Evolutionary conservation across 129 eudicot species (phyloP).

Genomic region (Mikania micrantha): DNA sequence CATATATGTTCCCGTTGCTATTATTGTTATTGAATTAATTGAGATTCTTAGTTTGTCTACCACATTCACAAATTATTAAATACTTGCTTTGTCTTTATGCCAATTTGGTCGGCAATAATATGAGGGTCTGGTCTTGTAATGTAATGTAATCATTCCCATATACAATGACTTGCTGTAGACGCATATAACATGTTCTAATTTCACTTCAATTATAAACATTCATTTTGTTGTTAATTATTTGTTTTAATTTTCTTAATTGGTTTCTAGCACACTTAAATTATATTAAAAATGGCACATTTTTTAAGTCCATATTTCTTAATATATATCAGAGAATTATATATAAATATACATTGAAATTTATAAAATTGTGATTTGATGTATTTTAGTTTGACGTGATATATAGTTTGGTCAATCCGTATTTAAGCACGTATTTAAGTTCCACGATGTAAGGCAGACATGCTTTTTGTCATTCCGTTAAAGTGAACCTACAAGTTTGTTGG

Average conservation of each 20-base stretch:
- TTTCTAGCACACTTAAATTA: constrained; percentile 3
- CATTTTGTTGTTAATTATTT: constrained; percentile 1
- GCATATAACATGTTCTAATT: constrained; percentile 22
- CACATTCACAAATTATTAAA: background rate
- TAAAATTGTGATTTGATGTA: background rate
- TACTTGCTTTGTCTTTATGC: constrained; percentile 3
- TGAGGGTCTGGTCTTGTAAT: constrained; percentile 23
- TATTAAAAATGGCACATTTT: too few relatives aligned
- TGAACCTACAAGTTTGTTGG: background rate
- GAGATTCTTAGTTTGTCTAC: constrained; percentile 1
- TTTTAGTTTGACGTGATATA: background rate
- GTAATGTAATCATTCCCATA: constrained; percentile 17
- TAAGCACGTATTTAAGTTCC: background rate
- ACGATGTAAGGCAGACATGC: constrained; percentile 6
- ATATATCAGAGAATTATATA: too few relatives aligned
- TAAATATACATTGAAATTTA: background rate
- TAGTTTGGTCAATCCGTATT: background rate
- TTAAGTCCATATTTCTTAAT: too few relatives aligned
- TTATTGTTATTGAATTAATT: background rate
- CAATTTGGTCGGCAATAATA: constrained; percentile 34
- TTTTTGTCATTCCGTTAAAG: constrained; percentile 16
- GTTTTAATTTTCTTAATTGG: background rate
- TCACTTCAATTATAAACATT: constrained; percentile 8
- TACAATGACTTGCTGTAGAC: constrained; percentile 11
- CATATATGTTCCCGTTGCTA: too few relatives aligned